Evolutionary conservation across 164 flowering plant genomes (phyloP).

Genomic region (Warburgia ugandensis): DNA sequence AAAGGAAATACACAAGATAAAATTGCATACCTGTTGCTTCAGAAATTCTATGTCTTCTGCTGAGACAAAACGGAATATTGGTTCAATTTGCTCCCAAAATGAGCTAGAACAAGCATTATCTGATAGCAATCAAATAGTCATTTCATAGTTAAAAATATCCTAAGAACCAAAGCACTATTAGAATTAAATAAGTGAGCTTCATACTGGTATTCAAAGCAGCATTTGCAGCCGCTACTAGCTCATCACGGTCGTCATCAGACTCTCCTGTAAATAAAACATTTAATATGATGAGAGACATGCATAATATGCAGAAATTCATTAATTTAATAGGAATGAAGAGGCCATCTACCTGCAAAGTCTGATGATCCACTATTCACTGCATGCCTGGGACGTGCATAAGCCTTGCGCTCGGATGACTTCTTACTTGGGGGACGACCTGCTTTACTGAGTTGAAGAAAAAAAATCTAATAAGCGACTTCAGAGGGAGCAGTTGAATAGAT

Average conservation of each 20-base stretch:
- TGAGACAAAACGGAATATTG: slow-evolving; percentile 53
- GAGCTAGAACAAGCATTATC: slow-evolving; percentile 45
- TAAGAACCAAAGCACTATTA: background rate
- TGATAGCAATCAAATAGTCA: slow-evolving; percentile 27
- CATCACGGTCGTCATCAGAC: slow-evolving; percentile 71
- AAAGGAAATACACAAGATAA: slow-evolving; percentile 8
- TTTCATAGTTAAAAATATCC: background rate
- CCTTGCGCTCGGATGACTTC: slow-evolving; percentile 75
- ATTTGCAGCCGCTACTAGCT: slow-evolving; percentile 73
- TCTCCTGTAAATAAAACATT: slow-evolving; percentile 34
- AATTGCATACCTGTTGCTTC: slow-evolving; percentile 84
- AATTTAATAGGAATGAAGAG: background rate
- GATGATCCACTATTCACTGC: slow-evolving; percentile 35
- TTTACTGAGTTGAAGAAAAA: slow-evolving; percentile 42
- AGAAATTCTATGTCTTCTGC: slow-evolving; percentile 44
- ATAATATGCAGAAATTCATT: slow-evolving; percentile 1
- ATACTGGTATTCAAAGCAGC: slow-evolving; percentile 56
- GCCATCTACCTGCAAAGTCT: slow-evolving; percentile 53
- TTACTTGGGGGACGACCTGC: slow-evolving; percentile 74
- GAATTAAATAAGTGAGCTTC: background rate
- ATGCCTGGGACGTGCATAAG: slow-evolving; percentile 61
- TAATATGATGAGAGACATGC: background rate
- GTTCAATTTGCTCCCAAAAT: slow-evolving; percentile 83
- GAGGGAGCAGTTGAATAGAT: no score
- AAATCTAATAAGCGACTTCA: background rate